Base-by-base conservation (phyloP, 371 early-diverging fungal species). In the Mortierella polycephala region DNA sequence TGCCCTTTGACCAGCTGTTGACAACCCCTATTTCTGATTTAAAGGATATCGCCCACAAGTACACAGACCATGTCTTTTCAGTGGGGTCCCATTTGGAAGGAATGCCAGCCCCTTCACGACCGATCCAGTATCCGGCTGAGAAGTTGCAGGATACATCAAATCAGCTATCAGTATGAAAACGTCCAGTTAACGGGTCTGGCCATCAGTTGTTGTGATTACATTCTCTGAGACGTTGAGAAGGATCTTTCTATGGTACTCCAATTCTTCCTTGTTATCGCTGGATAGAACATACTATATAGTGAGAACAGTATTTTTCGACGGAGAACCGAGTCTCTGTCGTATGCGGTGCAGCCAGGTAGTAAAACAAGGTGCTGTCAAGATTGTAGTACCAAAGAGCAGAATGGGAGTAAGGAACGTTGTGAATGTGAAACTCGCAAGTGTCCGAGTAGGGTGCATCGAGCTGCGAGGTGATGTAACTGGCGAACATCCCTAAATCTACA, bases 401-500 rank as follows among this genome's bases (percentile, higher is more conserved):
- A 40, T 75, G 70, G 7, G 74, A 57, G 18, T 75, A 69, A 1
- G 85, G 87, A 12, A 85, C 49, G 40, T 79, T 57, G 10, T 65
- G 51, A 60, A 85, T 82, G 13, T 77, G n/a, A 21, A 50, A 55
- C 30, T 84, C 83, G 41, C 71, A 57, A 18, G 64, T n/a, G 0
- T 46, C 16, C 3, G 72, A 23, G 53, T 82, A 82, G 7, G 47
- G 57, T 7, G 49, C 56, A 53, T 85, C 70, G 12, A 44, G 2
- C 9, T 69, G 59, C 11, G 81, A 82, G 0, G 64, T 16, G 18
- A 86, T 57, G 77, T 84, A 87, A 81, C 75, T 14, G 88, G 83
- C 1, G 88, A 84, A 8, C 87, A 81, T 57, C 87, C 87, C 52
- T 84, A 89, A 18, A 82, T 82, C 76, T 20, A 71, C 81, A 16